A percentile compares a stretch with the other conserved stretches of the same genome.
phyloP scores from a whole-genome alignment of 75 land plant genomes.

The Ceratopteris richardii region DNA sequence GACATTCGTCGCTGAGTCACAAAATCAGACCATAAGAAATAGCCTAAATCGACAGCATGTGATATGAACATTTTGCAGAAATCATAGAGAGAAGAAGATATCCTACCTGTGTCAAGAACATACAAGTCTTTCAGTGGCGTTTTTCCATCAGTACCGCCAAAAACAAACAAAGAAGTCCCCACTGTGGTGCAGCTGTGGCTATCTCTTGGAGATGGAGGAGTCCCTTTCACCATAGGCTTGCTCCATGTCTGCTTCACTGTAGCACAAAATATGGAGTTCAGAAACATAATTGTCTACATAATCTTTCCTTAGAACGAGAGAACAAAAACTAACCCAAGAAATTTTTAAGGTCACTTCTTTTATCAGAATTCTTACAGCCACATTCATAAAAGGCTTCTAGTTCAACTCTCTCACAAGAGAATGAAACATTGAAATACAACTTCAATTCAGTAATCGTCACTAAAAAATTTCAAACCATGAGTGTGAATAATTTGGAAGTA shows the following conservation, averaged over 20 bases:
- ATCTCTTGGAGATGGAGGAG: constrained; percentile 72
- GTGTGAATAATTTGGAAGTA: too few relatives aligned
- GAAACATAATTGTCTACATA: constrained; percentile 6
- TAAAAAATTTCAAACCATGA: too few relatives aligned
- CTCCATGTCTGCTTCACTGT: constrained; percentile 76
- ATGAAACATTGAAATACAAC: too few relatives aligned
- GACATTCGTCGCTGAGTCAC: constrained; percentile 20
- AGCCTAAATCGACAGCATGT: neutral
- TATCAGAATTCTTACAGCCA: too few relatives aligned
- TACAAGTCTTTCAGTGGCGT: constrained; percentile 74
- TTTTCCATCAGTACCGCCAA: constrained; percentile 95
- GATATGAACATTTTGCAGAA: neutral
- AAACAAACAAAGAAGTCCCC: constrained; percentile 72
- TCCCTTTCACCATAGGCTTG: constrained; percentile 74
- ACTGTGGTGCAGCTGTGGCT: constrained; percentile 87
- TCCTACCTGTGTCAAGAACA: constrained; percentile 76
- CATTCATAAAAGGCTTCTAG: too few relatives aligned
- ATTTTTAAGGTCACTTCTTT: too few relatives aligned
- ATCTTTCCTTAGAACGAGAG: constrained; percentile 3
- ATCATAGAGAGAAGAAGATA: neutral
- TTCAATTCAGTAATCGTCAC: too few relatives aligned
- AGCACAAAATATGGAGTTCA: too few relatives aligned
- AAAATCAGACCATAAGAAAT: neutral
- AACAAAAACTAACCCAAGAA: too few relatives aligned
- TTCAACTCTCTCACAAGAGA: too few relatives aligned